Base-by-base conservation (phyloP, 2,329 filamentous ascomycete genomes). In the Anthostomella pinea region DNA sequence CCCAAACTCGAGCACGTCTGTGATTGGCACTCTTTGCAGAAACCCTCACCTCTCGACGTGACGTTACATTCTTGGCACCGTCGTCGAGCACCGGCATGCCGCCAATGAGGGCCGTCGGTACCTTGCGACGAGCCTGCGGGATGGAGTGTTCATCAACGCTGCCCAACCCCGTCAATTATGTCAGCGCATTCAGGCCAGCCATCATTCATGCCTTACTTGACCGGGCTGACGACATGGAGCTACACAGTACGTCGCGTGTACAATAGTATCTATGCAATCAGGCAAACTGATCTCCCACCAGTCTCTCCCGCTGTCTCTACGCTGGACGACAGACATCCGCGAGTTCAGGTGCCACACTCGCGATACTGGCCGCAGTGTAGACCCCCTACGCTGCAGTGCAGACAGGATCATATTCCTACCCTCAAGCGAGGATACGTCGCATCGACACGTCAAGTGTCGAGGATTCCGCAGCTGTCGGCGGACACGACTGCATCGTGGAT, bases 21-120 rank as follows among this genome's bases (percentile, higher is more conserved):
- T 41, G 30, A 47, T 49, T 49, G 44, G 44, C 30, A 25, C 29
- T 37, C 38, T 10, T 21, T 30, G n/a, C 15, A 31, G 24, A 40
- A 38, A 35, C 30, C 30, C 40, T 32, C 25, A 21, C 20, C 37
- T 29, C 19, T 35, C 31, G 36, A 45, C 42, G 47, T 48, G 45
- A 50, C 47, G 47, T 50, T 50, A 48, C 47, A 50, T 48, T 35
- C 45, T 48, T 48, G 47, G 47, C 40, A 34, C 20, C 25, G 23
- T 37, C 34, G 14, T 23, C 19, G 14, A 31, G 29, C 28, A 35
- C 23, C 31, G 29, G 22, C 27, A 33, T 24, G 25, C 38, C 30
- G 26, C 46, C 45, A 50, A 50, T 46, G 4, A 46, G 38, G 34
- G 14, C 24, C 26, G 15, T 20, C 30, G 11, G 14, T 13, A 14